Evolutionary conservation across 371 early-diverging fungal species (phyloP).

Genomic region (Rhizopus arrhizus): DNA sequence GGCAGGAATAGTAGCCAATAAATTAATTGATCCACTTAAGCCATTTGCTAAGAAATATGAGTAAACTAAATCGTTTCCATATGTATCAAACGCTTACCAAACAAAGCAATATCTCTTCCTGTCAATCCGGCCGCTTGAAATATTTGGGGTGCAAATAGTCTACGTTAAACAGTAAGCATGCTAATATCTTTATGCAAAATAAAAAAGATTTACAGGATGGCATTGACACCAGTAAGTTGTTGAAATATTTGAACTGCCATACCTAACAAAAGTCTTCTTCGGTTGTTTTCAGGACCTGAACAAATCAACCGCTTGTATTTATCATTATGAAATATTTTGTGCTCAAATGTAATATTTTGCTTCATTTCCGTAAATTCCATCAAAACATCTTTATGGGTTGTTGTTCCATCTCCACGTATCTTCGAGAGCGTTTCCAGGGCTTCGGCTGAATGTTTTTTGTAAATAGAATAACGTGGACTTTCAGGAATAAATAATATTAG

Average conservation of each 20-base stretch:
- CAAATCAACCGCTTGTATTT: slow-evolving; percentile 27
- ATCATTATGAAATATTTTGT: slow-evolving; percentile 57
- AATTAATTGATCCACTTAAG: slow-evolving; percentile 70
- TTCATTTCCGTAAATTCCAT: slow-evolving; percentile 75
- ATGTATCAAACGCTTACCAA: slow-evolving; percentile 32
- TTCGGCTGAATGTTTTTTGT: slow-evolving; percentile 53
- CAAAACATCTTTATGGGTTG: slow-evolving; percentile 39
- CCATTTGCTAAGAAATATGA: slow-evolving; percentile 56
- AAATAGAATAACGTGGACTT: slow-evolving; percentile 70
- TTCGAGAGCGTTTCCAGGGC: slow-evolving; percentile 56
- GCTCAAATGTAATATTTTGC: slow-evolving; percentile 72
- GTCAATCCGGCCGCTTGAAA: slow-evolving; percentile 66
- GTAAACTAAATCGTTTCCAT: neutral
- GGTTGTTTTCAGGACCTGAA: slow-evolving; percentile 54
- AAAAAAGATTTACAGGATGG: slow-evolving; percentile 59
- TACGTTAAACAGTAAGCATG: slow-evolving; percentile 4
- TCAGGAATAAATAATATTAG: slow-evolving; percentile 33
- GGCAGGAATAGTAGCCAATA: slow-evolving; percentile 73
- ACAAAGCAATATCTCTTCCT: slow-evolving; percentile 51
- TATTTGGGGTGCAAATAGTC: slow-evolving; percentile 68
- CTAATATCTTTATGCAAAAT: neutral
- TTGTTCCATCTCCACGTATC: slow-evolving; percentile 48
- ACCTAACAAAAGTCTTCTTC: slow-evolving; percentile 69
- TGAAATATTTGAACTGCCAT: slow-evolving; percentile 73
- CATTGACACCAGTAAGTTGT: slow-evolving; percentile 79